Base-by-base conservation (phyloP, 2,329 filamentous ascomycete genomes). In the Fusarium foetens region DNA sequence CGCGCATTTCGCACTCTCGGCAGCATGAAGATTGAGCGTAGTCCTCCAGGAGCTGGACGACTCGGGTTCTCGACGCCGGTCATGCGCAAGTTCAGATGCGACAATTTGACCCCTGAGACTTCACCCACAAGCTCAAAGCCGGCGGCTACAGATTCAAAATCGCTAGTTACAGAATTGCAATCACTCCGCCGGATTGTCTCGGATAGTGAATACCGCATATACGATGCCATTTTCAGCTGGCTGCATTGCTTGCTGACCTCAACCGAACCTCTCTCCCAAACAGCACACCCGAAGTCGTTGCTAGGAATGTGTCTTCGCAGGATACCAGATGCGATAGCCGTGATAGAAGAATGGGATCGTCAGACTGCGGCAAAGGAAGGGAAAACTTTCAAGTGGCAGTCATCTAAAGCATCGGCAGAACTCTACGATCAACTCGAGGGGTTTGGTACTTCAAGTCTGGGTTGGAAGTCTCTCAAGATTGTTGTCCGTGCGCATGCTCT, bases 301-400 rank as follows among this genome's bases (percentile, higher is more conserved):
- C 63, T 83, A 13, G 77, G 75, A n/a, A 80, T 83, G 76, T 83
- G 81, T 42, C 68, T 83, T 39, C 81, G 79, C 19, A 77, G 71
- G 59, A 59, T 81, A 17, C 78, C 79, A 6, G 71, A 70, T 13
- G 78, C 77, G 27, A 49, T 81, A 31, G 74, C 77, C 19, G 64
- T 80, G 14, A 81, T 82, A 48, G 79, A 81, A 48, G 75, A 73
- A 35, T 82, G 79, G 75, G 80, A 82, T n/a, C 69, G 63, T 9
- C 67, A 77, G 29, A 58, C 59, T 27, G 72, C 75, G 17, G 73
- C 72, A 46, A 63, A 74, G 11, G 63, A 72, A 10, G 76, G 78
- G 8, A 67, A 58, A 14, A 71, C 64, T 38, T 79, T 71, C 8
- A 66, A 71, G 31, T 81, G 78, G 79, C 71, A 75, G 27, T 69